These are phyloP conservation scores for Epichloe sibirici DNA, from an alignment of 2,329 filamentous ascomycete species.

Conservation along the genomic window DNA sequence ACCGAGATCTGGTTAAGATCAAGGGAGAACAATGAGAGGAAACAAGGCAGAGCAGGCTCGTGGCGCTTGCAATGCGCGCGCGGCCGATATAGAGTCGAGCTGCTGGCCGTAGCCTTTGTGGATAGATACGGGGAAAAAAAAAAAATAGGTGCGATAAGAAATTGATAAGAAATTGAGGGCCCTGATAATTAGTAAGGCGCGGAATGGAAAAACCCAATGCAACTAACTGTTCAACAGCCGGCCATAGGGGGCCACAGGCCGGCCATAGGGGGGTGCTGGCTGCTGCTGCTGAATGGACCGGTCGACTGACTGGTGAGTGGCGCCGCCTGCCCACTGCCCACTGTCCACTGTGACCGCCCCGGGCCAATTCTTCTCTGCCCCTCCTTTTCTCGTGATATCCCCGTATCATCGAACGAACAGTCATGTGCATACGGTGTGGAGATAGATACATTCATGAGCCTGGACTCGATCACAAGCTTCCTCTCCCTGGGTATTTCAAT, in stretches of 20 bases:
- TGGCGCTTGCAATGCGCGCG: neutral
- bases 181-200: constrained; percentile 9
- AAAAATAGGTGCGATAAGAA: constrained; percentile 15
- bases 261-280: neutral
- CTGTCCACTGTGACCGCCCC: too few relatives aligned
- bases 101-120: neutral
- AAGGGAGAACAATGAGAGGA: neutral
- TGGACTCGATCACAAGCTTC: too few relatives aligned
- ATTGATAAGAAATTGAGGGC: neutral
- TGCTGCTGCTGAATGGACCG: too few relatives aligned
- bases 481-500: too few relatives aligned
- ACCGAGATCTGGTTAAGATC: neutral
- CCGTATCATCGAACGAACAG: too few relatives aligned
- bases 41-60: neutral
- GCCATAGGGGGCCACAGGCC: too few relatives aligned
- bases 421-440: too few relatives aligned
- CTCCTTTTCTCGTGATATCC: neutral
- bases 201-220: constrained; percentile 6
- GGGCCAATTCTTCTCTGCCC: neutral
- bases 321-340: too few relatives aligned
- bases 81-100: neutral
- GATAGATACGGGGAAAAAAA: constrained; percentile 1
- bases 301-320: too few relatives aligned
- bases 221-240: neutral
- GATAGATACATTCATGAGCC: too few relatives aligned